These are phyloP conservation scores for Bertia moriformis DNA, from an alignment of 2,329 filamentous ascomycete species.

Conservation along the genomic window DNA sequence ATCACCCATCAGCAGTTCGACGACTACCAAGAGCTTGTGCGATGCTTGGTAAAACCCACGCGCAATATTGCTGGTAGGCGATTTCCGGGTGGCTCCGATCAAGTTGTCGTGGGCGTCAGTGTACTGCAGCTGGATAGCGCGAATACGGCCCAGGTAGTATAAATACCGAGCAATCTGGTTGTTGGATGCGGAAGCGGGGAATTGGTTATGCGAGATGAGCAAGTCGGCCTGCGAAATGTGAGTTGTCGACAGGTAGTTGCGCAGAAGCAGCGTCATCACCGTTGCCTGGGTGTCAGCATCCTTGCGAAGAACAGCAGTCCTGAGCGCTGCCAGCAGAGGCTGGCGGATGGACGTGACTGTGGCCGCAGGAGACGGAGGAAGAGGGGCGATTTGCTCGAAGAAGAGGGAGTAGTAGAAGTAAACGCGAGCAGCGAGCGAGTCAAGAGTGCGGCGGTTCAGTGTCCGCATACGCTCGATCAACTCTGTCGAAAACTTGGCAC, in stretches of 20 bases:
- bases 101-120: conserved; percentile 93
- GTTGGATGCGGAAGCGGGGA: conserved; percentile 85
- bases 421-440: conserved; percentile 83
- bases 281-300: conserved; percentile 95
- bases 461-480: conserved; percentile 74
- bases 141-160: conserved; percentile 92
- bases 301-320: conserved; percentile 91
- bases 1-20: conserved; percentile 95
- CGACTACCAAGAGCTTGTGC: conserved; percentile 88
- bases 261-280: conserved; percentile 83
- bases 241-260: conserved; percentile 89
- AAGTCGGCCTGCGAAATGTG: conserved; percentile 95
- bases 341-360: conserved; percentile 77
- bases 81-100: conserved; percentile 84
- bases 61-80: conserved; percentile 75
- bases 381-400: conserved; percentile 75
- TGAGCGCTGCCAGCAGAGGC: conserved; percentile 70
- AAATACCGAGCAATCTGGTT: conserved; percentile 96
- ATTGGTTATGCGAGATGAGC: conserved; percentile 86
- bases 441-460: conserved; percentile 83
- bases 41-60: conserved; percentile 92
- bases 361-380: conserved; percentile 77
- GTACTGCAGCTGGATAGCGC: conserved; percentile 90
- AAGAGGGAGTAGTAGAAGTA: conserved; percentile 98
- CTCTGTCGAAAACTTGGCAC: conserved; percentile 69